These are phyloP conservation scores for Corylus americana DNA, from an alignment of 306 rosid genomes.

Conservation along the genomic window DNA sequence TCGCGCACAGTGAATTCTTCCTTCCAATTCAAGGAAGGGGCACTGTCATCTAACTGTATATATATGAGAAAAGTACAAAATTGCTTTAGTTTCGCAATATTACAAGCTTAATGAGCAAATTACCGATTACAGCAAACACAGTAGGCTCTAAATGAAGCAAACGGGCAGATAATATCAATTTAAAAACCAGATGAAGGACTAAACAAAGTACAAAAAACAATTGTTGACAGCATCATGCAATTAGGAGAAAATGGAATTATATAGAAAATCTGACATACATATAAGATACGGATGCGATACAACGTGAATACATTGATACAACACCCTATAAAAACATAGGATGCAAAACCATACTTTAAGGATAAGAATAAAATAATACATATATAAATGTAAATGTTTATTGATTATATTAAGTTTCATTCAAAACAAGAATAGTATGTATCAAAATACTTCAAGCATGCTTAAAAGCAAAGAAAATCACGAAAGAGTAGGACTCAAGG, in stretches of 20 bases:
- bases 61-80: constrained; percentile 20
- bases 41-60: constrained; percentile 39
- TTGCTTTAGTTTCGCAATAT: no score
- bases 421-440: background rate
- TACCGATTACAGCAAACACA: background rate
- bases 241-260: background rate
- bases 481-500: no score
- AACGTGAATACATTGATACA: background rate
- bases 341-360: background rate
- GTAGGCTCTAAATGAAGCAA: background rate
- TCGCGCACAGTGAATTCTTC: constrained; percentile 20
- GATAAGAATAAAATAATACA: background rate
- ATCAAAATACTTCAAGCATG: background rate
- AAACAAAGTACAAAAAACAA: background rate
- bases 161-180: background rate
- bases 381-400: no score
- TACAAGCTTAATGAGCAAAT: background rate
- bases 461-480: no score
- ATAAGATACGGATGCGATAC: background rate
- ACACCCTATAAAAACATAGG: background rate
- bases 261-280: background rate
- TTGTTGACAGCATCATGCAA: background rate
- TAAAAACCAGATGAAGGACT: background rate
- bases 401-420: no score
- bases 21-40: constrained; percentile 35